Conservation (phyloP, 2,329 filamentous ascomycete species). For the Aspergillus fischeri region DNA sequence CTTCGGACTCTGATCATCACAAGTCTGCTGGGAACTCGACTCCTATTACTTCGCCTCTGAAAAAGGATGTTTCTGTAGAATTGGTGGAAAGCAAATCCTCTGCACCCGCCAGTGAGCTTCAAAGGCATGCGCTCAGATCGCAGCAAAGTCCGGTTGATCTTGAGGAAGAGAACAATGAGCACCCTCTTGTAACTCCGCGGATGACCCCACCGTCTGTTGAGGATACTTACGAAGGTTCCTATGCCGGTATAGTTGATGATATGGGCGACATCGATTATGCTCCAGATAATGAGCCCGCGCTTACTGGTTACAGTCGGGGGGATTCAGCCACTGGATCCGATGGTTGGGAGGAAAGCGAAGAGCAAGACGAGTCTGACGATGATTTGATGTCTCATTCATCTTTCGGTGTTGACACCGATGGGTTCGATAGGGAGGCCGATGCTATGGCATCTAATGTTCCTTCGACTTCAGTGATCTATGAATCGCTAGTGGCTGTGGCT, state of each 20-base stretch:
- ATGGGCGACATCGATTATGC: slow-evolving; percentile 1
- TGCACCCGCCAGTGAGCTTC: not conserved
- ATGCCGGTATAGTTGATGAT: slow-evolving; percentile 1
- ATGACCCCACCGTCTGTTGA: slow-evolving; percentile 17
- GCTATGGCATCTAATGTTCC: not conserved
- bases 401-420: slow-evolving; percentile 4
- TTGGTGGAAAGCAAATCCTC: not conserved
- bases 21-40: slow-evolving; percentile 19
- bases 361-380: slow-evolving; percentile 4
- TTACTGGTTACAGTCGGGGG: slow-evolving; percentile 2
- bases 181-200: slow-evolving; percentile 19
- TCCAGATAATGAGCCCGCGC: slow-evolving; percentile 2
- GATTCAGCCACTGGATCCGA: not conserved
- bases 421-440: slow-evolving; percentile 3
- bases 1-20: slow-evolving; percentile 17
- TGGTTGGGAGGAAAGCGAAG: slow-evolving; percentile 6
- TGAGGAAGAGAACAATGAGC: slow-evolving; percentile 11
- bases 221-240: not conserved
- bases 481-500: not conserved
- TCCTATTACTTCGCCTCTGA: slow-evolving; percentile 20
- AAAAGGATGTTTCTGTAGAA: slow-evolving; percentile 5
- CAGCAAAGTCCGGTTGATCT: slow-evolving; percentile 13
- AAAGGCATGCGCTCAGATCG: slow-evolving; percentile 1
- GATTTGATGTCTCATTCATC: slow-evolving; percentile 6
- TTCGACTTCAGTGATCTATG: not conserved